These are phyloP conservation scores for Fagus crenata DNA, from an alignment of 306 rosid genomes.

Conservation along the genomic window DNA sequence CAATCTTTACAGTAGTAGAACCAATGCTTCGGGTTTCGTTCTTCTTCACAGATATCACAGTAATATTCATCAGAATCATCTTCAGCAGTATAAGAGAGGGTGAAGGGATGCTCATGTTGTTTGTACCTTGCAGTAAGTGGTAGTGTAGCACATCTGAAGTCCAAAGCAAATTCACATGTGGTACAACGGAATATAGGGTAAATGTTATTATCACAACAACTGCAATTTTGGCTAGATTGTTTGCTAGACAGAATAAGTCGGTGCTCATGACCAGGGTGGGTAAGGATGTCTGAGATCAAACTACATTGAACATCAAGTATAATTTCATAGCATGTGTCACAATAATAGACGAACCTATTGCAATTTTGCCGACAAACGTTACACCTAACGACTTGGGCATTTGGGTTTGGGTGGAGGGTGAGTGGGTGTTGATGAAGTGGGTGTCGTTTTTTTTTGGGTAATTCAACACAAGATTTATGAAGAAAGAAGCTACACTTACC, in stretches of 20 bases:
- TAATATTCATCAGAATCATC: neutral
- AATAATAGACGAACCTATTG: neutral
- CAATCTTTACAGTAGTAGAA: neutral
- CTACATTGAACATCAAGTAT: neutral
- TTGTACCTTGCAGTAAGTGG: neutral
- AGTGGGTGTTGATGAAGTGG: neutral
- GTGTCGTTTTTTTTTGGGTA: neutral
- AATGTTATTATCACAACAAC: neutral
- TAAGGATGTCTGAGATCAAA: neutral
- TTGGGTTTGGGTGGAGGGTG: neutral
- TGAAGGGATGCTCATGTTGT: neutral
- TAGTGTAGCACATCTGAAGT: neutral
- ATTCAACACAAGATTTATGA: neutral
- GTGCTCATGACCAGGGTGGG: neutral
- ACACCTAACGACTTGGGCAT: rapidly evolving
- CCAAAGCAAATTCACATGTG: neutral
- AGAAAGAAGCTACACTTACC: neutral
- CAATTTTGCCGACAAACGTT: rapidly evolving
- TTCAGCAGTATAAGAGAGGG: neutral
- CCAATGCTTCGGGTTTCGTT: neutral
- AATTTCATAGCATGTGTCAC: neutral
- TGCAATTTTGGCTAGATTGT: rapidly evolving
- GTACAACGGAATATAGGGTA: neutral
- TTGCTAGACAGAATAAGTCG: neutral
- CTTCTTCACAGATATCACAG: neutral